Evolutionary conservation across 208 protist genomes (phyloP), one percentile per base, ranked within the genome.

Genomic region (Lotmaria passim): DNA sequence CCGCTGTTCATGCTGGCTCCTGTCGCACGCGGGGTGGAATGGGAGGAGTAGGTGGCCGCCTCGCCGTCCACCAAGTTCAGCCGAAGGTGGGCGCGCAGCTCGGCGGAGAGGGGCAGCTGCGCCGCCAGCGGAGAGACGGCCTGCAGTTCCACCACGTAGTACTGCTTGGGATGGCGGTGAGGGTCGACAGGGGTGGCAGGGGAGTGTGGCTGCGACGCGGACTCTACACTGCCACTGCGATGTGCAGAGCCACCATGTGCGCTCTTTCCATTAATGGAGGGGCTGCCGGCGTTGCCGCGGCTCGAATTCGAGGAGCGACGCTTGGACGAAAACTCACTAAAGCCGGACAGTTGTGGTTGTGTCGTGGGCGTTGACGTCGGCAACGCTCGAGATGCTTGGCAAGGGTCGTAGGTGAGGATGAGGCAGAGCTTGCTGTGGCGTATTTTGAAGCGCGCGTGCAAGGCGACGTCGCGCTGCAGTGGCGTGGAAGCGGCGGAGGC

Each of bases 11-110:
- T 7, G 23, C 41, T 60, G 8, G 43, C 7, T 1, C 23, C 30
- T 23, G 43, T 26, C 3, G 46, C 38, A 21, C 39, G 64, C 8
- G 76, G 50, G 7, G 69, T 69, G 10, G 52, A 64, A 48, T 81
- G 69, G 10, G 78, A 79, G 34, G 58, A 57, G 78, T 83, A 83
- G 8, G 74, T 75, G 11, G 41, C 34, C 23, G 59, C 72, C 14
- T 76, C 66, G 6, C 26, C 41, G 21, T 79, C 74, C 11, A 73
- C 46, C 3, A 68, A 23, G 23, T 68, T 69, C 30, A 83, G 78
- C 7, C 64, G 72, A 17, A 83, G 55, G 0, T 38, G 53, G 1
- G 71, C 34, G 33, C 78, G 78, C 41, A 83, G 43, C n/a, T 78
- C 64, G 0, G 48, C 39, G 1, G 78, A 83, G 0, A 83, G 69